These are phyloP conservation scores for Naematelia aurantialba DNA, from an alignment of 768 basidiomycete genomes.

Conservation along the genomic window DNA sequence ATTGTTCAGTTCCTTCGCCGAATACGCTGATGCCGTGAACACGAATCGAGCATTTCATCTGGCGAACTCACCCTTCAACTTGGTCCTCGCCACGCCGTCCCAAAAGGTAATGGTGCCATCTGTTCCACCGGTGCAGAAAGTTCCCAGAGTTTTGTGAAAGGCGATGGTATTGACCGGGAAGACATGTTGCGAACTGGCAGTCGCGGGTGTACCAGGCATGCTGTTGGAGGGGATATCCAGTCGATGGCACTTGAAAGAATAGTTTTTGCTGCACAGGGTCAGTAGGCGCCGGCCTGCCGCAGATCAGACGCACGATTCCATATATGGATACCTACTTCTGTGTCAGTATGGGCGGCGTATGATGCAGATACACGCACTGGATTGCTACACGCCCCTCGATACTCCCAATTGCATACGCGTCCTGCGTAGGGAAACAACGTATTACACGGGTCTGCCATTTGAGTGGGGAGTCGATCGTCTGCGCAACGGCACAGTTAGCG, in stretches of 20 bases:
- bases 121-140: constrained; percentile 74
- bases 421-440: constrained; percentile 51
- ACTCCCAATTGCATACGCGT: constrained; percentile 53
- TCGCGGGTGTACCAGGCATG: constrained; percentile 56
- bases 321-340: neutral
- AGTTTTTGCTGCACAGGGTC: constrained; percentile 56
- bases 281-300: neutral
- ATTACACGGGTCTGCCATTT: constrained; percentile 56
- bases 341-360: neutral
- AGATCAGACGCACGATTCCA: neutral
- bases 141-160: constrained; percentile 79
- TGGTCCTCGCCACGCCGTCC: constrained; percentile 65
- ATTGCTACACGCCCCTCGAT: constrained; percentile 77
- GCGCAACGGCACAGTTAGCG: constrained; percentile 13
- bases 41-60: neutral
- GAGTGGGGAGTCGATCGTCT: constrained; percentile 79
- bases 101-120: constrained; percentile 43
- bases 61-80: constrained; percentile 70
- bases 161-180: constrained; percentile 81
- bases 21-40: constrained; percentile 28
- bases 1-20: constrained; percentile 45
- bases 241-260: constrained; percentile 68
- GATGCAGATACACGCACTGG: constrained; percentile 62
- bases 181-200: constrained; percentile 63
- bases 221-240: constrained; percentile 36